Evolutionary conservation across 768 basidiomycete species (phyloP).

Genomic region (Hygrocybe coccinea): DNA sequence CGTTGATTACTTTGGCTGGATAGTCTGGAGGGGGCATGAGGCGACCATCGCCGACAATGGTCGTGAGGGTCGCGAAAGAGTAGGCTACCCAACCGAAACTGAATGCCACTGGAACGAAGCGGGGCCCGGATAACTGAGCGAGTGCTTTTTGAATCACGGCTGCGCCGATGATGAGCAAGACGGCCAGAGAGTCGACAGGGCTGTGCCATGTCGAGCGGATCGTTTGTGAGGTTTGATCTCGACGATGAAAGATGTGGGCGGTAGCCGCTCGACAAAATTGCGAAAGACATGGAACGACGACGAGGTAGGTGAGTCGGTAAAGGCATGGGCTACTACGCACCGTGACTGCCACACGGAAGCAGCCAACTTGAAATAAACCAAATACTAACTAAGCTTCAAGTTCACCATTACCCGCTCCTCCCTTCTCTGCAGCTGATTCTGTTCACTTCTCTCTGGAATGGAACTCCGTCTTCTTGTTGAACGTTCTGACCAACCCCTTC

Average conservation of each 20-base stretch:
- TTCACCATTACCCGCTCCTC: no score
- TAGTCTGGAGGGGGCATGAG: conserved; percentile 26
- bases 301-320: no score
- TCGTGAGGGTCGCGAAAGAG: conserved; percentile 22
- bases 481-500: neutral
- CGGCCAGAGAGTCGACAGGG: conserved; percentile 23
- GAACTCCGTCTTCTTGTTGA: neutral
- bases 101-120: conserved; percentile 28
- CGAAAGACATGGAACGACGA: no score
- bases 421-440: no score
- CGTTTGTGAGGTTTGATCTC: no score
- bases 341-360: no score
- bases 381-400: no score
- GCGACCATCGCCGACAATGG: conserved; percentile 19
- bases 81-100: conserved; percentile 34
- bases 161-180: conserved; percentile 30
- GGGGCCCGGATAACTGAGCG: conserved; percentile 20
- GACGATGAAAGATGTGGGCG: no score
- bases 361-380: no score
- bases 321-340: no score
- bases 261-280: no score
- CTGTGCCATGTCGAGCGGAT: conserved; percentile 18
- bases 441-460: no score
- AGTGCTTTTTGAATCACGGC: conserved; percentile 29
- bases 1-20: conserved; percentile 16